A percentile compares a stretch with the other conserved stretches of the same genome.
Evolutionary conservation across 345 rosid genomes (phyloP).

Genomic region (Hibiscus trionum): DNA sequence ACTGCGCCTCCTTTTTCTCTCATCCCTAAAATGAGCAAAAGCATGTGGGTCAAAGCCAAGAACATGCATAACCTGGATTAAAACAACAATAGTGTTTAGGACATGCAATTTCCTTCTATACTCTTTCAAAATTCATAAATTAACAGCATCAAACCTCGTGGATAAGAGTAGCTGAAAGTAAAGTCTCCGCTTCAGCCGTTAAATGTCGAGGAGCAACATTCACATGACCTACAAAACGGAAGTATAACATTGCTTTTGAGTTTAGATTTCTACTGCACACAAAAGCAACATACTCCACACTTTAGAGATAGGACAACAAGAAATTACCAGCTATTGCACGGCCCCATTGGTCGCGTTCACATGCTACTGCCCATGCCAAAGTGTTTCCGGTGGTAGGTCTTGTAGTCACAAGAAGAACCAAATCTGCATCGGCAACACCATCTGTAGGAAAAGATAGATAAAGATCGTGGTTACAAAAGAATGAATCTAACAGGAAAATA

Average conservation of each 20-base stretch:
- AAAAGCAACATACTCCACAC: neutral
- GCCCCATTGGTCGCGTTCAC: constrained; percentile 99
- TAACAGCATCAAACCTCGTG: constrained; percentile 58
- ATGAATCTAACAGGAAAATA: neutral
- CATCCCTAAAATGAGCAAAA: constrained; percentile 97
- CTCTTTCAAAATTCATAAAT: constrained; percentile 6
- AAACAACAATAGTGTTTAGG: constrained; percentile 4
- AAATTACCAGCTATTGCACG: constrained; percentile 92
- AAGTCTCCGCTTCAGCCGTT: constrained; percentile 92
- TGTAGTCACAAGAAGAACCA: constrained; percentile 93
- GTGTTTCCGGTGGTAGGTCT: constrained; percentile 99
- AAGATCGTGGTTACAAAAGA: constrained; percentile 3
- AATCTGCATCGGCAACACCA: constrained; percentile 86
- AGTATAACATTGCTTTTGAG: neutral
- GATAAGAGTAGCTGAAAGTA: constrained; percentile 95
- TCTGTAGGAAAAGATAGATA: constrained; percentile 29
- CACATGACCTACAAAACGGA: constrained; percentile 69
- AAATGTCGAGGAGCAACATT: constrained; percentile 99
- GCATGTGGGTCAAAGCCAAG: constrained; percentile 99
- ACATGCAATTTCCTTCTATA: neutral
- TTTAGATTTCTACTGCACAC: constrained; percentile 4
- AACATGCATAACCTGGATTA: constrained; percentile 91
- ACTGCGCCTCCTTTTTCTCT: constrained; percentile 87
- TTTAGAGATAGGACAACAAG: neutral
- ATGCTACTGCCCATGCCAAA: constrained; percentile 99